These are phyloP conservation scores for Xylaria intraflava DNA, from an alignment of 495 filamentous ascomycete species.

Conservation along the genomic window DNA sequence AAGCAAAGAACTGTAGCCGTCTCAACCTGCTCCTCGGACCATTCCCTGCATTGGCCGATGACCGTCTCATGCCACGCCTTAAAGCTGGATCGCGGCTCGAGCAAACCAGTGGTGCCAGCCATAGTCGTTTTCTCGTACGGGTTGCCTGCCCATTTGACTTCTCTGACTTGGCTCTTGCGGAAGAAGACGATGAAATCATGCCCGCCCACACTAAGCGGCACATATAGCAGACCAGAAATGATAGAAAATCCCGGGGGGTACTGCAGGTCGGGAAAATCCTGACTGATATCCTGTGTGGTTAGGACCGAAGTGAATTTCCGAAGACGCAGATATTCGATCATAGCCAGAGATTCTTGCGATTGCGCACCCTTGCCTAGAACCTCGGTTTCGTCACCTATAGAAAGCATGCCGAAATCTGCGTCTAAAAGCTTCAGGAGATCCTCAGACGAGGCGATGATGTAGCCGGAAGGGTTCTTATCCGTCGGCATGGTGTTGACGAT, in stretches of 20 bases:
- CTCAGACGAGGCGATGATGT: conserved; percentile 86
- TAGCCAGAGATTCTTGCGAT: conserved; percentile 75
- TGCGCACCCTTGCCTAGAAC: conserved; percentile 69
- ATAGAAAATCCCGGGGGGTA: conserved; percentile 74
- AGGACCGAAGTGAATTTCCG: conserved; percentile 70
- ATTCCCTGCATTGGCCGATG: conserved; percentile 67
- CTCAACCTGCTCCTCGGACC: conserved; percentile 71
- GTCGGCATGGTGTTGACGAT: conserved; percentile 71
- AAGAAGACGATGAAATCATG: conserved; percentile 91
- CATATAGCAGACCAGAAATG: conserved; percentile 77
- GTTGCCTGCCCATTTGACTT: conserved; percentile 92
- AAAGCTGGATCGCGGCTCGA: conserved; percentile 74
- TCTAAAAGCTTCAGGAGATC: conserved; percentile 82
- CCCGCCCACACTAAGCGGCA: conserved; percentile 72
- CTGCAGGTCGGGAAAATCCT: conserved; percentile 77
- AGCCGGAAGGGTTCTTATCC: conserved; percentile 77
- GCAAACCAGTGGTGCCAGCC: conserved; percentile 59
- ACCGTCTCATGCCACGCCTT: conserved; percentile 70
- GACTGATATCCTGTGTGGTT: conserved; percentile 66
- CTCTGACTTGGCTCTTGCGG: conserved; percentile 65
- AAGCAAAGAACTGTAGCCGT: conserved; percentile 84
- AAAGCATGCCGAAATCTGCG: conserved; percentile 81
- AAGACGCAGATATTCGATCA: conserved; percentile 80
- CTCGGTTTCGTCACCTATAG: conserved; percentile 82
- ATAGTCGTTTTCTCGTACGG: conserved; percentile 74